phyloP scores from a whole-genome alignment of 108 stramenopile genomes.

The Pseudonitzschia delicatissima region DNA sequence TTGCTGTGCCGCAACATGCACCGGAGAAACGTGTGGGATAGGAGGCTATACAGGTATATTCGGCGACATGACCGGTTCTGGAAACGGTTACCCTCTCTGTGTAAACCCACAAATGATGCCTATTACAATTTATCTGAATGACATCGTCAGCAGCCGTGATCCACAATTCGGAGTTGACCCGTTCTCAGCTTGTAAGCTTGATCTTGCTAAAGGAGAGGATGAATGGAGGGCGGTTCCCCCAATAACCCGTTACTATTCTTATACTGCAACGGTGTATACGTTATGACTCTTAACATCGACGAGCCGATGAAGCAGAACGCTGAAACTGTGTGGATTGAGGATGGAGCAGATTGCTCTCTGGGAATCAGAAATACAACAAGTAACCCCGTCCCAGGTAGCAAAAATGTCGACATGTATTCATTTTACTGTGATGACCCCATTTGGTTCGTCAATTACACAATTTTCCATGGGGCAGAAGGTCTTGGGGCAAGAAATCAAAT shows the following conservation, averaged over 20 bases:
- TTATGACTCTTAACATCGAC: background rate
- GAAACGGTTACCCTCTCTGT: background rate
- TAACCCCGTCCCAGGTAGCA: background rate
- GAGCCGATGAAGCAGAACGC: background rate
- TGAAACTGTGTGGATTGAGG: background rate
- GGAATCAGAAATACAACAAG: background rate
- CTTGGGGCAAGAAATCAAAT: background rate
- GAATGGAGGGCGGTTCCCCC: background rate
- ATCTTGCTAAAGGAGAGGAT: background rate
- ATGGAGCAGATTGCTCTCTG: background rate
- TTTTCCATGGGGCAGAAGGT: background rate
- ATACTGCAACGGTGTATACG: background rate
- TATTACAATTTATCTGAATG: background rate
- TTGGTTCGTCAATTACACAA: background rate
- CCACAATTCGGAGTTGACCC: background rate
- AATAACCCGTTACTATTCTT: background rate
- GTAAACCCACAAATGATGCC: background rate
- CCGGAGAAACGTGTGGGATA: background rate
- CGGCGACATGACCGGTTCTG: background rate
- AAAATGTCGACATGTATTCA: background rate
- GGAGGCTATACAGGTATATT: background rate
- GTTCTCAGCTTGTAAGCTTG: background rate
- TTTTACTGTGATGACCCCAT: background rate
- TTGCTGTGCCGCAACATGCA: constrained; percentile 8
- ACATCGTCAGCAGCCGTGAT: background rate